These are phyloP conservation scores for Theileria luwenshuni DNA, from an alignment of 169 alveolate genomes.

Conservation along the genomic window DNA sequence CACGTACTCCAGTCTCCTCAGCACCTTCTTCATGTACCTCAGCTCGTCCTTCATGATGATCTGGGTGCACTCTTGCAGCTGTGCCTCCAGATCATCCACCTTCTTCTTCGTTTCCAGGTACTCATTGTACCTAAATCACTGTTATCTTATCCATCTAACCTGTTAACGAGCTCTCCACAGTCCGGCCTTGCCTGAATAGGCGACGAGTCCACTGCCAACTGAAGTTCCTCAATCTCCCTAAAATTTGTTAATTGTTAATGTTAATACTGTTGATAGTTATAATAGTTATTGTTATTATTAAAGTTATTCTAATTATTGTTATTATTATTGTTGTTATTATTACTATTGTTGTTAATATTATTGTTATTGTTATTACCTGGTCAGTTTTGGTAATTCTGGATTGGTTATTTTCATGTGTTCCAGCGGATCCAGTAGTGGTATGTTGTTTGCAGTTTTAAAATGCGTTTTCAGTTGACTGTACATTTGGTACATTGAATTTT, in stretches of 20 bases:
- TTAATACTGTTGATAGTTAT: too few species aligned
- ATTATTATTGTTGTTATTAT: too few species aligned
- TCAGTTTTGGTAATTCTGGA: constrained; percentile 71
- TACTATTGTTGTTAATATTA: too few species aligned
- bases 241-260: too few species aligned
- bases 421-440: constrained; percentile 90
- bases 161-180: background rate
- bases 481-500: constrained; percentile 40
- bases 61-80: constrained; percentile 41
- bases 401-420: constrained; percentile 89
- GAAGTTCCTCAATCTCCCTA: constrained; percentile 49
- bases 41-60: constrained; percentile 81
- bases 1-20: constrained; percentile 89
- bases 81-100: constrained; percentile 28
- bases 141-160: constrained; percentile 6
- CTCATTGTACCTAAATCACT: constrained; percentile 13
- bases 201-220: constrained; percentile 21
- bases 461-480: constrained; percentile 39
- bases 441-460: constrained; percentile 44
- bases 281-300: too few species aligned
- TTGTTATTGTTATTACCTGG: too few species aligned
- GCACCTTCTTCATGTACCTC: constrained; percentile 91
- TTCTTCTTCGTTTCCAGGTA: constrained; percentile 32
- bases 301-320: too few species aligned
- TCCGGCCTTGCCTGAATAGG: constrained; percentile 44